Percentiles rank a stretch among this genome's conserved stretches.
Evolutionary conservation across 2,329 filamentous ascomycete genomes (phyloP).

Genomic region (Colletotrichum nymphaeae): DNA sequence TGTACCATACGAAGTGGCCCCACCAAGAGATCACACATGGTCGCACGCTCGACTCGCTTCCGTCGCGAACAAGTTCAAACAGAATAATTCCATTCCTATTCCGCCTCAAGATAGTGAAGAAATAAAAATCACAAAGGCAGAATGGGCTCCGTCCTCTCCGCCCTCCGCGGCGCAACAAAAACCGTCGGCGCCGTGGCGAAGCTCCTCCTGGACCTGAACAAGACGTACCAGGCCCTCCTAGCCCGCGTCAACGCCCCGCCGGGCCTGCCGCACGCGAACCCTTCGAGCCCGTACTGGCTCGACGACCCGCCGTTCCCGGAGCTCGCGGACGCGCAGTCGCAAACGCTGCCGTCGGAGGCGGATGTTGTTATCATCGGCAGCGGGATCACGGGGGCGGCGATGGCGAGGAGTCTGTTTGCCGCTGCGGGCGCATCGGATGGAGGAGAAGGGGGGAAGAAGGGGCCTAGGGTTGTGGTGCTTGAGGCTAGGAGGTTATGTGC

Average conservation of each 20-base stretch:
- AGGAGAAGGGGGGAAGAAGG: not conserved
- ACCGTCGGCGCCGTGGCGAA: constrained; percentile 40
- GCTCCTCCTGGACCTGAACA: constrained; percentile 42
- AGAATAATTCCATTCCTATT: too few species aligned
- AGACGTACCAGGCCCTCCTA: constrained; percentile 43
- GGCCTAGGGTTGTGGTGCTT: constrained; percentile 54
- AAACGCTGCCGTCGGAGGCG: constrained; percentile 48
- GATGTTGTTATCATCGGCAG: constrained; percentile 66
- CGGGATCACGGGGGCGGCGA: constrained; percentile 61
- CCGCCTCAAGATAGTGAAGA: too few species aligned
- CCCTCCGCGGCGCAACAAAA: constrained; percentile 38
- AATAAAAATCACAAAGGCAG: not conserved
- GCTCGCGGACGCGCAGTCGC: constrained; percentile 48
- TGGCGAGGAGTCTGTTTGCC: constrained; percentile 44
- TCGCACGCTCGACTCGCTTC: not conserved
- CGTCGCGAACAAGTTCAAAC: not conserved
- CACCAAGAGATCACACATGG: not conserved
- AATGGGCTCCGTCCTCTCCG: constrained; percentile 50
- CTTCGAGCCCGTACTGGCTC: constrained; percentile 60
- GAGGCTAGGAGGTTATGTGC: constrained; percentile 62
- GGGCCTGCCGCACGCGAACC: constrained; percentile 53
- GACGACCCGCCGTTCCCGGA: constrained; percentile 54
- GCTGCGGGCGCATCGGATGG: not conserved
- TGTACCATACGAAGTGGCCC: not conserved
- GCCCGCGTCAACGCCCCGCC: constrained; percentile 47